These are phyloP conservation scores for Nakaseomyces uthaithaninus DNA, from an alignment of 1,139 yeast genomes.

Conservation along the genomic window DNA sequence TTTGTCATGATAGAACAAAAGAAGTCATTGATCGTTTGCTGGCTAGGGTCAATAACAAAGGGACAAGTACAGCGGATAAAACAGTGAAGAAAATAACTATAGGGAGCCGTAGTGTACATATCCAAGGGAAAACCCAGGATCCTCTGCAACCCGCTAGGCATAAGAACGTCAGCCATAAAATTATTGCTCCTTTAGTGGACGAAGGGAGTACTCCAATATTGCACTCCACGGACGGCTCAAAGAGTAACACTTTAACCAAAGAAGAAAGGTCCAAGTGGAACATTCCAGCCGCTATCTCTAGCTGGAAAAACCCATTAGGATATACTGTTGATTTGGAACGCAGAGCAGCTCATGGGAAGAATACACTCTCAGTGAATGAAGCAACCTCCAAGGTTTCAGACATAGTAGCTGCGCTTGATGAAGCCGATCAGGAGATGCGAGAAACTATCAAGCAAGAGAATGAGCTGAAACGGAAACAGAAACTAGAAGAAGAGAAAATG, in stretches of 20 bases:
- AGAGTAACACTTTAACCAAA: slow-evolving; percentile 45
- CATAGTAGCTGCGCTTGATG: slow-evolving; percentile 62
- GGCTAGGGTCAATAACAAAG: background rate
- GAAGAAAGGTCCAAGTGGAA: slow-evolving; percentile 79
- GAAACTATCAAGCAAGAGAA: slow-evolving; percentile 58
- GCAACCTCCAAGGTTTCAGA: slow-evolving; percentile 56
- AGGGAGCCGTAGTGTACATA: slow-evolving; percentile 5
- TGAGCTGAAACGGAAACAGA: slow-evolving; percentile 46
- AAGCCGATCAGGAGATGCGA: slow-evolving; percentile 68
- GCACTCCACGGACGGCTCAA: slow-evolving; percentile 19
- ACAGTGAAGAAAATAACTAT: slow-evolving; percentile 25
- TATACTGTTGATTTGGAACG: slow-evolving; percentile 77
- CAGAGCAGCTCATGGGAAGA: slow-evolving; percentile 47
- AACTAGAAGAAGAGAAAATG: slow-evolving; percentile 47
- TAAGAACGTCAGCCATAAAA: slow-evolving; percentile 42
- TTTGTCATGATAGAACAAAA: slow-evolving; percentile 40
- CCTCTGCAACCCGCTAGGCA: slow-evolving; percentile 81
- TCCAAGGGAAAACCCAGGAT: slow-evolving; percentile 41
- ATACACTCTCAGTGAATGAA: slow-evolving; percentile 31
- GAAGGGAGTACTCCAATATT: slow-evolving; percentile 41
- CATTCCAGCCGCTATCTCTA: slow-evolving; percentile 86
- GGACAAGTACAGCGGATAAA: background rate
- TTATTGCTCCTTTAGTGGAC: slow-evolving; percentile 64
- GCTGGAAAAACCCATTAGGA: slow-evolving; percentile 94
- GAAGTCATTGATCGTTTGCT: slow-evolving; percentile 37